A percentile compares a stretch with the other conserved stretches of the same genome.
These are phyloP conservation scores for Sarocladium oryzae DNA, from an alignment of 2,329 filamentous ascomycete species.

Conservation along the genomic window DNA sequence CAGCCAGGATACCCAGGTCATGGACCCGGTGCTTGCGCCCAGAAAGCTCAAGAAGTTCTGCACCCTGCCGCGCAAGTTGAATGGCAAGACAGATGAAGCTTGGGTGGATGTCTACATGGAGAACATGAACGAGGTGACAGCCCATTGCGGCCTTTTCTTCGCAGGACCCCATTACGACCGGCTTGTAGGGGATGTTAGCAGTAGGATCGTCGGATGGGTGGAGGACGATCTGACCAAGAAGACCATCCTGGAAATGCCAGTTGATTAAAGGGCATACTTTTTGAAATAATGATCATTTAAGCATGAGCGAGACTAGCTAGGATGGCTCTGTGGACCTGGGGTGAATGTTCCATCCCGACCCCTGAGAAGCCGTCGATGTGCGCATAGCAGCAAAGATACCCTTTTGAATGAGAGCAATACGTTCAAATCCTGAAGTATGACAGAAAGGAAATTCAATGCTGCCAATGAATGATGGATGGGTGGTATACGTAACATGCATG, in stretches of 20 bases:
- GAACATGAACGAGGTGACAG: slow-evolving; percentile 76
- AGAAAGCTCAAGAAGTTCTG: slow-evolving; percentile 60
- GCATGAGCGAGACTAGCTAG: not conserved
- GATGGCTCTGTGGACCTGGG: no score
- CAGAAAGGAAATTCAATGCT: not conserved
- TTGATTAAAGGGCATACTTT: slow-evolving; percentile 3
- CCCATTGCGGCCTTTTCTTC: slow-evolving; percentile 78
- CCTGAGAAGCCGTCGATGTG: no score
- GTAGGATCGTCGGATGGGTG: slow-evolving; percentile 63
- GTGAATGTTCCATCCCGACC: no score
- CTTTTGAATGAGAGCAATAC: no score
- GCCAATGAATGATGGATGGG: not conserved
- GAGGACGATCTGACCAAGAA: slow-evolving; percentile 49
- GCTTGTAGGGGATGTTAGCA: slow-evolving; percentile 69
- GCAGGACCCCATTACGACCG: slow-evolving; percentile 65
- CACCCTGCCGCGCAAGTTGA: slow-evolving; percentile 52
- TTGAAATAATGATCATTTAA: not conserved
- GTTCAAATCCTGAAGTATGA: no score
- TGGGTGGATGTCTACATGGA: slow-evolving; percentile 81
- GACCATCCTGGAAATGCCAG: slow-evolving; percentile 24
- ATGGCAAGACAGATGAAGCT: slow-evolving; percentile 55
- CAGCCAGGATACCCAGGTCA: slow-evolving; percentile 1
- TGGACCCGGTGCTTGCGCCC: slow-evolving; percentile 8
- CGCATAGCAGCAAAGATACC: no score
- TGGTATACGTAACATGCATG: not conserved